A percentile compares a stretch with the other conserved stretches of the same genome.
Evolutionary conservation across 192 early-diverging fungal species (phyloP).

Genomic region (Dissophora globulifera): DNA sequence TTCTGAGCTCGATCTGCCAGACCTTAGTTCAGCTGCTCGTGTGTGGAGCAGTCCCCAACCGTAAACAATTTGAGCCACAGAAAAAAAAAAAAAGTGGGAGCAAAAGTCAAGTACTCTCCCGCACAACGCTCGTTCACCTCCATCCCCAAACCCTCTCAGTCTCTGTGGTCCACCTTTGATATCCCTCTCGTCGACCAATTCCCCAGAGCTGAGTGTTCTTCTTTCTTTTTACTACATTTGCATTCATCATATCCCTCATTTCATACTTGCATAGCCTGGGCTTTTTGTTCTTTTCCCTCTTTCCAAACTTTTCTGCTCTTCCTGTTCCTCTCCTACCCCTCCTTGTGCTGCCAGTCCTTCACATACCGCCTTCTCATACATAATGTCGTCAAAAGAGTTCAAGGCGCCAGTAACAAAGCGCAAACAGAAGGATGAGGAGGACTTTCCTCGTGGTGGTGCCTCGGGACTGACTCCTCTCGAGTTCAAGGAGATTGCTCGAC

Average conservation of each 20-base stretch:
- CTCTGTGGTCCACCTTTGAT: conserved; percentile 15
- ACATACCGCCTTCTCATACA: conserved; percentile 2
- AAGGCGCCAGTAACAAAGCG: conserved; percentile 52
- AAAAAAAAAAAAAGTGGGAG: conserved; percentile 8
- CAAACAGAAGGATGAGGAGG: conserved; percentile 61
- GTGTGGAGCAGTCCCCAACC: too few species aligned
- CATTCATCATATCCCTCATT: conserved; percentile 4
- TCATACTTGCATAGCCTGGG: neutral
- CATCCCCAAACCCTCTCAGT: conserved; percentile 22
- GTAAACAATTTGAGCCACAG: conserved; percentile 6
- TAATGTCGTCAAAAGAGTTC: conserved; percentile 48
- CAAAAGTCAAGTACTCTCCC: neutral
- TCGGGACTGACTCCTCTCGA: conserved; percentile 85
- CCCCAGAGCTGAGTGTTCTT: conserved; percentile 4
- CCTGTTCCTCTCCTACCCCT: neutral
- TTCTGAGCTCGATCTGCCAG: neutral
- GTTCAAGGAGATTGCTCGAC: conserved; percentile 78
- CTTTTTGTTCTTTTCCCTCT: neutral
- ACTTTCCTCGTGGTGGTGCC: conserved; percentile 90
- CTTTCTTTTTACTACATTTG: conserved; percentile 1
- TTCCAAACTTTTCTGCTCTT: neutral
- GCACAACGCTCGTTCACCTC: conserved; percentile 1
- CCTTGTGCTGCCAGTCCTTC: too few species aligned
- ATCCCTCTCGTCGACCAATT: conserved; percentile 20
- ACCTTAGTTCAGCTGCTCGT: too few species aligned